Percentiles rank a stretch among this genome's conserved stretches.
Conservation (phyloP, 129 eudicot genomes). For the Pseudognaphalium luteoalbum region DNA sequence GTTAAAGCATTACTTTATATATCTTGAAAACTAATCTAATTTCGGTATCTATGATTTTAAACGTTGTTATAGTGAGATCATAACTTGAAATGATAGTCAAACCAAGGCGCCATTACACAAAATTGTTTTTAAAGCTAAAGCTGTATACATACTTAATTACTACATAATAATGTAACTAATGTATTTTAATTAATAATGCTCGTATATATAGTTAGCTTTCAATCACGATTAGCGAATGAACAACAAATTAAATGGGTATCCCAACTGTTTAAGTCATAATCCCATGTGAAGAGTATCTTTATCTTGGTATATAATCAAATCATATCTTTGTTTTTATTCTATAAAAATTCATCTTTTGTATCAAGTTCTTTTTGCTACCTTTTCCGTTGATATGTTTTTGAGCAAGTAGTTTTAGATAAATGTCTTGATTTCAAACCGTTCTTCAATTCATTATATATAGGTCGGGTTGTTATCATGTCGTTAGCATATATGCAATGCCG, state of each 20-base stretch:
- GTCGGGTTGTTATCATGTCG: slow-evolving; percentile 5
- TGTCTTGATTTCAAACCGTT: slow-evolving; percentile 16
- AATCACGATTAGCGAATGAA: slow-evolving; percentile 14
- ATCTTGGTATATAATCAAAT: slow-evolving; percentile 41
- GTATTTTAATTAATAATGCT: not conserved
- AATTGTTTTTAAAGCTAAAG: not conserved
- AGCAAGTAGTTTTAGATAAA: slow-evolving; percentile 11
- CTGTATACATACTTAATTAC: not conserved
- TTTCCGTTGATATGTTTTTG: slow-evolving; percentile 21
- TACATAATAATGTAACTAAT: not conserved
- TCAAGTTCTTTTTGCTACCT: slow-evolving; percentile 27
- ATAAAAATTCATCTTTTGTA: slow-evolving; percentile 25
- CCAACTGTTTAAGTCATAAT: slow-evolving; percentile 28
- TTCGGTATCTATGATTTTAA: not conserved
- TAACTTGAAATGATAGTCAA: slow-evolving; percentile 25
- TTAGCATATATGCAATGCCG: not conserved
- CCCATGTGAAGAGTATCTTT: slow-evolving; percentile 36
- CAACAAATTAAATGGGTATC: slow-evolving; percentile 19
- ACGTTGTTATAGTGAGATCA: not conserved
- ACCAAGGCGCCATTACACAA: slow-evolving; percentile 1
- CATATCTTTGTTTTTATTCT: slow-evolving; percentile 21
- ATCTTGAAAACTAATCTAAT: not conserved
- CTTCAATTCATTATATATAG: slow-evolving; percentile 10
- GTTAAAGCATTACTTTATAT: not conserved
- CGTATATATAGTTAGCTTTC: slow-evolving; percentile 3